Percentiles rank a stretch among this genome's conserved stretches.
These are phyloP conservation scores for Dillenia turbinata DNA, from an alignment of 164 flowering plant species.

Conservation along the genomic window DNA sequence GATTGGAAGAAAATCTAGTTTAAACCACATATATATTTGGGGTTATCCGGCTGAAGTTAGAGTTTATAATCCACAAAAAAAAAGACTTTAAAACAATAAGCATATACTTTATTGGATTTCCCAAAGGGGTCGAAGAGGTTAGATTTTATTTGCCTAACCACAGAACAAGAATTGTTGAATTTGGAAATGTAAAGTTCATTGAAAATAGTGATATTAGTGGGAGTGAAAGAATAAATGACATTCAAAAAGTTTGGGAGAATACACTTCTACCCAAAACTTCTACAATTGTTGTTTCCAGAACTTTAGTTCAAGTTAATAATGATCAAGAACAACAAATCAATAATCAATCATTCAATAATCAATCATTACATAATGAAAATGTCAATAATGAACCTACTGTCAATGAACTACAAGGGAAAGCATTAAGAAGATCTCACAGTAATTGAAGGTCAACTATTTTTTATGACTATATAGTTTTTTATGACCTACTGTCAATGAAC, in stretches of 20 bases:
- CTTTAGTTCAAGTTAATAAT: not conserved
- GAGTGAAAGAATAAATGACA: not conserved
- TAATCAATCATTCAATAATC: no score
- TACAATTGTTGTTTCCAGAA: not conserved
- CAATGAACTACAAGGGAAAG: not conserved
- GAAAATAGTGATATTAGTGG: not conserved
- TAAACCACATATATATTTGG: constrained; percentile 2
- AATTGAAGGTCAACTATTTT: not conserved
- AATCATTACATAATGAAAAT: not conserved
- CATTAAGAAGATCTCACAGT: not conserved
- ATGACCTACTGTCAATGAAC: no score
- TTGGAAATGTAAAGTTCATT: not conserved
- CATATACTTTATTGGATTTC: not conserved
- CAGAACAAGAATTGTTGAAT: no score
- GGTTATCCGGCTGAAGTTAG: not conserved
- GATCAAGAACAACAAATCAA: no score
- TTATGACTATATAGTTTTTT: no score
- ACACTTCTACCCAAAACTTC: not conserved
- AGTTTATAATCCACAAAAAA: no score
- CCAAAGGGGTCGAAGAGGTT: not conserved
- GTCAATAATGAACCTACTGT: not conserved
- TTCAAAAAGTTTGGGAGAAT: not conserved
- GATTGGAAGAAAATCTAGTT: not conserved
- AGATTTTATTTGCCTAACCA: not conserved
- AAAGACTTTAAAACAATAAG: not conserved